Evolutionary conservation across 164 flowering plant genomes (phyloP), one percentile per base, ranked within the genome.

Genomic region (Cinnamomum chago): DNA sequence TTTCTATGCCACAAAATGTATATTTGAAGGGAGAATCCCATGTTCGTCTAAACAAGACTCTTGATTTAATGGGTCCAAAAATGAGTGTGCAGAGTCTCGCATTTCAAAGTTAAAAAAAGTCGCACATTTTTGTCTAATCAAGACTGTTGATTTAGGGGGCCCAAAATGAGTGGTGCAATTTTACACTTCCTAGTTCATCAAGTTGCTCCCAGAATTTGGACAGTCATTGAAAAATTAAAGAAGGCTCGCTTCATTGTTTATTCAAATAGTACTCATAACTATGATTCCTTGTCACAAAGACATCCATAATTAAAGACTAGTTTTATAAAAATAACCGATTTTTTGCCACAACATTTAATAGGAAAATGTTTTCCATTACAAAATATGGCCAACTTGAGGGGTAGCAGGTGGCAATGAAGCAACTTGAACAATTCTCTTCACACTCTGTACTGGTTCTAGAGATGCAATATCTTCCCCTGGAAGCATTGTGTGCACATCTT

Each of bases 231-330:
- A 0, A 52, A 14, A 52, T 30, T 30, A 12, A 51, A 0, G 17
- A 17, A 3, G 22, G 75, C 86, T 77, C 23, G 93, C 99, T 95
- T 90, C 70, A 95, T 89, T 17, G 55, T 79, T 79, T 84, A 88
- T 79, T 93, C 99, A 73, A 93, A 95, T 93, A 93, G 93, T 71
- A 97, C 99, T 24, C 81, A 90, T 33, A 93, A 96, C 76, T 79
- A 88, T 55, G 92, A 88, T 81, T 93, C 99, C 81, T 84, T 86
- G 10, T 76, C 27, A 50, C 72, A 83, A 92, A 93, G 58, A 78
- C 73, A 64, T 85, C 85, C 76, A 85, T 50, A 73, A 88, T 87
- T 86, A 92, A 81, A 28, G 87, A 80, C 68, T 79, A 97, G 94
- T 82, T 87, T 93, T 27, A 95, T 84, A 77, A 95, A 95, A 95